These are phyloP conservation scores for Pseudopediastrum boryanum DNA, from an alignment of 139 green algal species.

Conservation along the genomic window DNA sequence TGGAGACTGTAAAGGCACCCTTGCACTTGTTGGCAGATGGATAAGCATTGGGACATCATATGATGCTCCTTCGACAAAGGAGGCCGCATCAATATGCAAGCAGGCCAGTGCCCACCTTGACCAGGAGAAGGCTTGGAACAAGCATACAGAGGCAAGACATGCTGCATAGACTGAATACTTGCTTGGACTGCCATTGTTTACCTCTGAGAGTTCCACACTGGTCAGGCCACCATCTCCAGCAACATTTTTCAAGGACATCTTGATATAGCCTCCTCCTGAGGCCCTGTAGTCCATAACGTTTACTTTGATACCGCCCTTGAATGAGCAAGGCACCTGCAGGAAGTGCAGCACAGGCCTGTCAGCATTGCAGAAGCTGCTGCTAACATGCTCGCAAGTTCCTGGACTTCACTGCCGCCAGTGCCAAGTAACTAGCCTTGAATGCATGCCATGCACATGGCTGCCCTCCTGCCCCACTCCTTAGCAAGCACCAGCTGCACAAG, in stretches of 20 bases:
- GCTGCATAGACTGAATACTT: not conserved
- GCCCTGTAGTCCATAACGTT: slow-evolving; percentile 1
- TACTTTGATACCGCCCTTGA: not conserved
- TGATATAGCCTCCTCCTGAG: slow-evolving; percentile 6
- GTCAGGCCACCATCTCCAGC: not conserved
- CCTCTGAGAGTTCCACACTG: slow-evolving; percentile 1
- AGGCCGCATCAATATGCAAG: not conserved
- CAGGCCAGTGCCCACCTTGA: not conserved
- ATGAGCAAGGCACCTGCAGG: slow-evolving; percentile 16
- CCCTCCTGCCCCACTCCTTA: too few species aligned
- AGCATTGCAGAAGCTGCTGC: too few species aligned
- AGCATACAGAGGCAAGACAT: not conserved
- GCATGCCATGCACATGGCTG: too few species aligned
- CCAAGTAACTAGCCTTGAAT: too few species aligned
- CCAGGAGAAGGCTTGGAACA: not conserved
- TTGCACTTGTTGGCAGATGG: too few species aligned
- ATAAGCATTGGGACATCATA: not conserved
- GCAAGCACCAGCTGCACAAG: too few species aligned
- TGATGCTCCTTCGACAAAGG: not conserved
- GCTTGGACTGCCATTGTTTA: not conserved
- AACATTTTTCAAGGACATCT: not conserved
- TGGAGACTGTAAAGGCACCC: too few species aligned
- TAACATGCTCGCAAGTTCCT: too few species aligned
- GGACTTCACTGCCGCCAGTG: too few species aligned
- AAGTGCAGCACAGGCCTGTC: too few species aligned